phyloP scores from a whole-genome alignment of 164 flowering plant species.

The Tetrastigma voinierianum region DNA sequence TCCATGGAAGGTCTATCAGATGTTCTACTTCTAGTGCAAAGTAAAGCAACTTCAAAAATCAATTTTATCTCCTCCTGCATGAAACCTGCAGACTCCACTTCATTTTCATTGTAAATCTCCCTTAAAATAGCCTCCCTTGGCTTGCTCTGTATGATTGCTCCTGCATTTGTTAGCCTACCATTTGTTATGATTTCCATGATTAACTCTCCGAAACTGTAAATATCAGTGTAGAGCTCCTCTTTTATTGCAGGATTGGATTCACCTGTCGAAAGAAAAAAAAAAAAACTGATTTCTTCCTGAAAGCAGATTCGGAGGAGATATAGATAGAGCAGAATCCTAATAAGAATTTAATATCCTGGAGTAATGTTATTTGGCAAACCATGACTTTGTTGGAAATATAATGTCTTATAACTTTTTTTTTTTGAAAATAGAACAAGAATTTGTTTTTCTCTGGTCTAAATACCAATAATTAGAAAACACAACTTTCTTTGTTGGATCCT shows the following conservation, averaged over 20 bases:
- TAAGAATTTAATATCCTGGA: too few species aligned
- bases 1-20: slow-evolving; percentile 75
- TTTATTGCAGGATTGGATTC: slow-evolving; percentile 27
- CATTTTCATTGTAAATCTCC: slow-evolving; percentile 57
- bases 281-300: background rate
- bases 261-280: slow-evolving; percentile 30
- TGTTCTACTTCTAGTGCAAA: slow-evolving; percentile 62
- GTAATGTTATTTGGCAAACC: too few species aligned
- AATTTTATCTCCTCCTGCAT: slow-evolving; percentile 48
- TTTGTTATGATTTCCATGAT: slow-evolving; percentile 63
- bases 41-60: slow-evolving; percentile 65
- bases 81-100: slow-evolving; percentile 24
- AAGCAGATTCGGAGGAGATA: too few species aligned
- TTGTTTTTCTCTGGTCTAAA: too few species aligned
- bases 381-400: too few species aligned
- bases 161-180: slow-evolving; percentile 55
- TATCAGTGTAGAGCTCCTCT: slow-evolving; percentile 64
- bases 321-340: too few species aligned
- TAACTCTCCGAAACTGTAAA: slow-evolving; percentile 74
- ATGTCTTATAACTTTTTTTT: too few species aligned
- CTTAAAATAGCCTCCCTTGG: slow-evolving; percentile 50
- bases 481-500: too few species aligned
- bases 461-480: too few species aligned
- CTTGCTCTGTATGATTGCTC: slow-evolving; percentile 39
- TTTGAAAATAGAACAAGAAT: too few species aligned